Evolutionary conservation across 345 rosid genomes (phyloP), one percentile per base, ranked within the genome.

Genomic region (Capsella bursapastoris): DNA sequence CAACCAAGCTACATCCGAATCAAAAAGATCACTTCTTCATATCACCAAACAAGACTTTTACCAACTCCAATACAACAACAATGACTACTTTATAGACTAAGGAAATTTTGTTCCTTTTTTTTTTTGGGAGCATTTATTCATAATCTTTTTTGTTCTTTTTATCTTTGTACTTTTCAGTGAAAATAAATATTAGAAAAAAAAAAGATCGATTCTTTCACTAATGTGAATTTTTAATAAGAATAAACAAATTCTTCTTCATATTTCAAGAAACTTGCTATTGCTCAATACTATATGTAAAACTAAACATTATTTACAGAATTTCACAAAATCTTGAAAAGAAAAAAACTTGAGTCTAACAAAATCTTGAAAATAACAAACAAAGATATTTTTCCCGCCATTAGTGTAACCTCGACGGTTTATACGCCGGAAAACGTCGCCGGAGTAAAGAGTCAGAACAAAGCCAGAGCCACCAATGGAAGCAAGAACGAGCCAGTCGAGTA

Each of bases 31-130:
- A 51, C 57, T 71, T 71, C 50, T 1, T 34, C 8, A 52, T 51
- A 43, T 66, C 83, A 66, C 59, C 83, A 45, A 14, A 60, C 72
- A 79, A 29, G 82, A 68, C 41, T 29, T 44, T 2, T 40, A n/a
- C 78, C 58, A 73, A 29, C 50, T 25, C 50, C 5, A 7, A 34
- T 2, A 60, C 35, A 25, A 16, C 28, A 49, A 69, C 63, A 18
- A 34, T 34, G 37, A 34, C 41, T 34, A 45, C 48, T 48, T 45
- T 63, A 68, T 68, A 61, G 74, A 60, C 31, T 68, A 55, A 67
- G 9, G 13, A 59, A 41, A 44, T 6, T 66, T 68, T 14, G 28
- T 65, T 74, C 34, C 31, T 59, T 49, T 18, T 48, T 44, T 65
- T 40, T 74, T 16, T 56, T 15, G 41, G 41, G 22, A 47, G 31